Evolutionary conservation across 768 basidiomycete genomes (phyloP).

Genomic region (Agaricus sinodeliciosus): DNA sequence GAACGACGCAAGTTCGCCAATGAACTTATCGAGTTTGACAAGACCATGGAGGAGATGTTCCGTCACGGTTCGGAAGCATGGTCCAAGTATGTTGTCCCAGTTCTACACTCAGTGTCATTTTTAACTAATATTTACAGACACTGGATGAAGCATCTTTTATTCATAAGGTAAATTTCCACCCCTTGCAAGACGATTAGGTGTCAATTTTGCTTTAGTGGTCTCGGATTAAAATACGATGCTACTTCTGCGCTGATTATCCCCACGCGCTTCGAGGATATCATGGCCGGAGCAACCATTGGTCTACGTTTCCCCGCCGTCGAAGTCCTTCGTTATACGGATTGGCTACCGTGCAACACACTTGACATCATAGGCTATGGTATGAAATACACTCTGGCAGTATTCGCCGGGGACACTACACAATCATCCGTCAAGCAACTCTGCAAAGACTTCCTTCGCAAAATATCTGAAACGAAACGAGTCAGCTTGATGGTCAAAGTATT

Average conservation of each 20-base stretch:
- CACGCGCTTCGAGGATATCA: neutral
- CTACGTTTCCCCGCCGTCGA: neutral
- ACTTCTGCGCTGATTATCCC: neutral
- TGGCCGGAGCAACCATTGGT: neutral
- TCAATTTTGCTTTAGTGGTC: neutral
- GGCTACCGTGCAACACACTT: neutral
- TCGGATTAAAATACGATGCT: neutral
- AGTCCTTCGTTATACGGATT: neutral
- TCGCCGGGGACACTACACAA: neutral
- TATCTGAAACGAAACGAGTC: neutral
- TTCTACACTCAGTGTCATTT: neutral
- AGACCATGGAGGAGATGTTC: constrained; percentile 9
- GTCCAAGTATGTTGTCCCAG: neutral
- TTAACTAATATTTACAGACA: neutral
- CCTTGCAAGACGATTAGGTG: too few species aligned
- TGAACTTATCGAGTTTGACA: constrained; percentile 20
- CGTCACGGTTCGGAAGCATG: neutral
- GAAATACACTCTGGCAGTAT: neutral
- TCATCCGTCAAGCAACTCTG: neutral
- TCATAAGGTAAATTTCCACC: neutral
- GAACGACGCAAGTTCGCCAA: constrained; percentile 17
- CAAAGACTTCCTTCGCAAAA: neutral
- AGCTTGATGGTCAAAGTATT: neutral
- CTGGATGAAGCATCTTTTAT: neutral
- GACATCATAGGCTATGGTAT: neutral